Base-by-base conservation (phyloP, 2,329 filamentous ascomycete species). In the Lachnellula subtilissima region DNA sequence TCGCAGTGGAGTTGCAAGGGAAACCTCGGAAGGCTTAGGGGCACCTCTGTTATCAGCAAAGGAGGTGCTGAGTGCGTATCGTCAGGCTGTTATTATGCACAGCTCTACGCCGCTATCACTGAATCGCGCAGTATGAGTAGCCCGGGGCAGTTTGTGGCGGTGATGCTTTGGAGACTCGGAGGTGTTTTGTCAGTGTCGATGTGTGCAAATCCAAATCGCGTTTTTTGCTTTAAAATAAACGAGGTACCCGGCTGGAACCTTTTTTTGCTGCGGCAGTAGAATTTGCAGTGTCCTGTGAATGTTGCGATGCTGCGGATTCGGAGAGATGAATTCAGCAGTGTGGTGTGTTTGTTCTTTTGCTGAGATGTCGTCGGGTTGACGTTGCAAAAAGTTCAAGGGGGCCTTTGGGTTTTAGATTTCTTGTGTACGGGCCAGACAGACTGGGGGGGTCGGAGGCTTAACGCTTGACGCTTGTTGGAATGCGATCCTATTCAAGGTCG, bases 181-280 rank as follows among this genome's bases (percentile, higher is more conserved):
- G 22, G 23, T 23, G 51, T 45, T 40, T 35, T 35, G 51, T 57
- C 40, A 43, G 51, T 32, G 48, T 15, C 8, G 15, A 25, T 47
- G 32, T 47, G 45, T 47, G 45, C 25, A 14, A 32, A 28, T 22
- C 19, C 14, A 17, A 32, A 32, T 28, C n/a, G 12, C 45, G 45
- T 23, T 46, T 48, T 53, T 53, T 53, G 54, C 50, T 50, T 53
- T 49, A 15, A 32, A 53, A 56, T 46, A 56, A 56, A 50, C 51
- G 52, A 42, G 48, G 51, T 49, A 52, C 47, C 19, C 35, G 17
- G 50, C 32, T 36, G 40, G 39, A 28, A 42, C n/a, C 11, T 36
- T 45, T 52, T 52, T 52, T 46, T 52, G n/a, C 37, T 25, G 40
- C 28, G 25, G 50, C n/a, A 47, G 25, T 25, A 25, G 25, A 23